These are phyloP conservation scores for Emergomyces pasteurianus DNA, from an alignment of 2,329 filamentous ascomycete genomes.

Conservation along the genomic window DNA sequence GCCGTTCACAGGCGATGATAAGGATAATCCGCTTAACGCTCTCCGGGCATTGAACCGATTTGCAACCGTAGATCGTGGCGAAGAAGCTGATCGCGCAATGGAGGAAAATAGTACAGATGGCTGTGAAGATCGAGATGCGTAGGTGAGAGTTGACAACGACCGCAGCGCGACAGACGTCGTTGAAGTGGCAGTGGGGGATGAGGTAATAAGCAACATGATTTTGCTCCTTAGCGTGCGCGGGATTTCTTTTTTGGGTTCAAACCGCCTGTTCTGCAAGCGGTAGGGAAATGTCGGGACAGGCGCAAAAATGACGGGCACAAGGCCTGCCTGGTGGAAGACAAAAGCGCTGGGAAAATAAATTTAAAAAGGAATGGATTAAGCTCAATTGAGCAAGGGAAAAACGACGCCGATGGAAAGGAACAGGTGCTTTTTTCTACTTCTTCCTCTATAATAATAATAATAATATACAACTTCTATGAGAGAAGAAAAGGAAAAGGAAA, in stretches of 20 bases:
- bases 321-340: background rate
- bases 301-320: too few species aligned
- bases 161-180: slow-evolving; percentile 4
- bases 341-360: background rate
- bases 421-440: background rate
- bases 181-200: slow-evolving; percentile 5
- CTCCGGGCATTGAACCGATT: background rate
- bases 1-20: background rate
- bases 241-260: background rate
- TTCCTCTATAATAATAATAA: too few species aligned
- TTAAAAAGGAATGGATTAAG: background rate
- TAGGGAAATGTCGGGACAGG: background rate
- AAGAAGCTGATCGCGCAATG: background rate
- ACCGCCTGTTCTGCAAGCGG: background rate
- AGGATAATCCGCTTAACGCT: background rate
- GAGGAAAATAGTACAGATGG: background rate
- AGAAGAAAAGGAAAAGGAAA: background rate
- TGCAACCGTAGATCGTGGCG: background rate
- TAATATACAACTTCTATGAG: background rate
- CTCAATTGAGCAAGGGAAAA: background rate
- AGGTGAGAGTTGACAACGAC: slow-evolving; percentile 5
- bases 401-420: background rate
- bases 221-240: background rate
- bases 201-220: background rate
- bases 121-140: slow-evolving; percentile 5